phyloP scores from a whole-genome alignment of 176 grass and related monocot species.

The Luzula sylvatica region DNA sequence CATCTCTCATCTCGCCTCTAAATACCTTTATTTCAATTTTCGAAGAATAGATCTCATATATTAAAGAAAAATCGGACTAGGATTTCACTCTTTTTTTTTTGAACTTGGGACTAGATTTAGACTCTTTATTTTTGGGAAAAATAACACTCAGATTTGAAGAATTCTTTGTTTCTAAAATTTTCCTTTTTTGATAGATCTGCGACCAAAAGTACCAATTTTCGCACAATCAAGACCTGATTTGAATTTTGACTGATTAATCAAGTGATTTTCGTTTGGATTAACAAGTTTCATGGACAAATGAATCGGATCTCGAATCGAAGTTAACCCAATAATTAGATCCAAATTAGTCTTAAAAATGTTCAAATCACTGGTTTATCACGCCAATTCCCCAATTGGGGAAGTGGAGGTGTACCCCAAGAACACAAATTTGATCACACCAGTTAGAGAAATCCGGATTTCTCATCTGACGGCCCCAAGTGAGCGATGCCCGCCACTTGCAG shows the following conservation, averaged over 20 bases:
- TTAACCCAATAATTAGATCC: constrained; percentile 2
- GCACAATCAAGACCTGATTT: constrained; percentile 6
- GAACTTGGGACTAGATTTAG: background rate
- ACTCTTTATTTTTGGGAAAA: background rate
- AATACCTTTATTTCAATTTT: constrained; percentile 10
- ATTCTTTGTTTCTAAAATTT: background rate
- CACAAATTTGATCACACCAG: constrained; percentile 40
- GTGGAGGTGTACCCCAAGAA: constrained; percentile 78
- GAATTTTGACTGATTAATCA: constrained; percentile 5
- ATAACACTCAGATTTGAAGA: background rate
- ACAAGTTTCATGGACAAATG: constrained; percentile 17
- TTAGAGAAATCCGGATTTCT: constrained; percentile 78
- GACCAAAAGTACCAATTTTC: constrained; percentile 8
- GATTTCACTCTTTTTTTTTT: background rate
- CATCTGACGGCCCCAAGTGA: constrained; percentile 75
- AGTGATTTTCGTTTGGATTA: background rate
- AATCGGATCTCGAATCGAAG: constrained; percentile 14
- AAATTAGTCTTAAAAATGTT: constrained; percentile 51
- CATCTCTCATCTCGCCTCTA: background rate
- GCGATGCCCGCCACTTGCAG: constrained; percentile 79
- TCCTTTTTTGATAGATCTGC: constrained; percentile 6
- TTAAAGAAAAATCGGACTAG: constrained; percentile 1
- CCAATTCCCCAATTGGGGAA: constrained; percentile 49
- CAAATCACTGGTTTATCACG: constrained; percentile 56
- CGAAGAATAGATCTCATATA: constrained; percentile 8